Evolutionary conservation across 2,329 filamentous ascomycete genomes (phyloP), one percentile per base, ranked within the genome.

Genomic region (Amylocarpus encephaloides): DNA sequence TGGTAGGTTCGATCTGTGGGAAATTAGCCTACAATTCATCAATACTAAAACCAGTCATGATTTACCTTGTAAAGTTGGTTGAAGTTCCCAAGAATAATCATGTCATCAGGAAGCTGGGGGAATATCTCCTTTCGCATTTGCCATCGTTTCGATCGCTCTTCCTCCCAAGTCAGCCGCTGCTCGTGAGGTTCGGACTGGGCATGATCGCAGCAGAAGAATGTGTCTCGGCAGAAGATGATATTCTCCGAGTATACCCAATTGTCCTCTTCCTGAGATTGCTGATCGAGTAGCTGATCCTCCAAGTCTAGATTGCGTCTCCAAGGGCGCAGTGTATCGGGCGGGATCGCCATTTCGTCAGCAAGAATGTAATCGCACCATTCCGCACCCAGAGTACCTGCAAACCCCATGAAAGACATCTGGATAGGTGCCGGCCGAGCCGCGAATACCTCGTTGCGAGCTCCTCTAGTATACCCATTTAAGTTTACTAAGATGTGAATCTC

Each of bases 361-460:
- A 97, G 78, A 13, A 98, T 83, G 64, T 98, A 98, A 66, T 98
- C 93, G 61, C 93, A 98, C 93, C 93, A 98, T 66, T 98, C 93
- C 2, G 93, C 93, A 5, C 93, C 93, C 1, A 98, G 73, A 0
- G 92, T 96, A 9, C 93, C 93, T 0, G 93, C 93, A 66, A 98
- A 98, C 0, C 93, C 93, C 93, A 98, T 98, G 64, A 98, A 98
- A 0, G 93, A 95, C 93, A 98, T 98, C 59, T 98, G 93, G 39
- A 98, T 89, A 0, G 93, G 93, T 2, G 91, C 90, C 13, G 93
- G 89, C 22, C 94, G 82, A 18, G 93, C 93, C 18, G 93, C 93
- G 67, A 98, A 98, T 3, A 98, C 85, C 65, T 98, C 93, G 61
- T 98, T 98, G 19, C 91, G 82, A n/a, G 93, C 93, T 29, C 93